Evolutionary conservation across 2,329 filamentous ascomycete genomes (phyloP).

Genomic region (Fusarium sp.): DNA sequence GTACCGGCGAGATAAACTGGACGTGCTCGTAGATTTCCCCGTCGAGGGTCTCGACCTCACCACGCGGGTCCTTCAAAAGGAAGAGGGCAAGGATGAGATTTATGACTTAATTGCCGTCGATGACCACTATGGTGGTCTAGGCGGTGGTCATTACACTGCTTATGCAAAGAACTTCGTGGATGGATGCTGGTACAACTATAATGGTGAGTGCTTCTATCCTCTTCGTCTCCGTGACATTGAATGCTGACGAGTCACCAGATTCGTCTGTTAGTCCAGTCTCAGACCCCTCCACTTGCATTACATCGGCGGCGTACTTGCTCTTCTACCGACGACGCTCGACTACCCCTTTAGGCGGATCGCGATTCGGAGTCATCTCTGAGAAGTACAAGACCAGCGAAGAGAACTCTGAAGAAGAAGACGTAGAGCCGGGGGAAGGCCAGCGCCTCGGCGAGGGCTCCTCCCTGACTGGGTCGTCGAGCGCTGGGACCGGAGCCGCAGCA

Average conservation of each 20-base stretch:
- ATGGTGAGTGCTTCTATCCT: constrained; percentile 74
- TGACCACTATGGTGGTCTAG: constrained; percentile 93
- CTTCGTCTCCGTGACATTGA: not conserved
- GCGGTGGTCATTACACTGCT: constrained; percentile 96
- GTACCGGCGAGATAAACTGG: constrained; percentile 89
- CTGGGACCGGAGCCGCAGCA: constrained; percentile 84
- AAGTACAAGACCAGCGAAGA: constrained; percentile 70
- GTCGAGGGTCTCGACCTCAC: constrained; percentile 89
- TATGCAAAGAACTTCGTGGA: constrained; percentile 94
- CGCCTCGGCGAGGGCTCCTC: constrained; percentile 88
- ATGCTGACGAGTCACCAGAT: constrained; percentile 72
- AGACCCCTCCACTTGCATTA: constrained; percentile 76
- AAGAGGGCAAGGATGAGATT: constrained; percentile 84
- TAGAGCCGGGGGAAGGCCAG: constrained; percentile 82
- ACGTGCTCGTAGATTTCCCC: constrained; percentile 92
- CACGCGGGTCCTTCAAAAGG: constrained; percentile 82
- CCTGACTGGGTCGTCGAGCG: constrained; percentile 93
- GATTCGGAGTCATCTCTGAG: constrained; percentile 79
- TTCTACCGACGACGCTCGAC: constrained; percentile 93
- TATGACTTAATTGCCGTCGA: constrained; percentile 98
- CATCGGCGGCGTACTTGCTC: constrained; percentile 87
- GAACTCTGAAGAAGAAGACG: constrained; percentile 61
- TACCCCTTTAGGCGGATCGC: constrained; percentile 83
- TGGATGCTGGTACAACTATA: constrained; percentile 94
- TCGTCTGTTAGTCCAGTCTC: constrained; percentile 77